Evolutionary conservation across 768 basidiomycete genomes (phyloP).

Genomic region (Lactifluus rugatus): DNA sequence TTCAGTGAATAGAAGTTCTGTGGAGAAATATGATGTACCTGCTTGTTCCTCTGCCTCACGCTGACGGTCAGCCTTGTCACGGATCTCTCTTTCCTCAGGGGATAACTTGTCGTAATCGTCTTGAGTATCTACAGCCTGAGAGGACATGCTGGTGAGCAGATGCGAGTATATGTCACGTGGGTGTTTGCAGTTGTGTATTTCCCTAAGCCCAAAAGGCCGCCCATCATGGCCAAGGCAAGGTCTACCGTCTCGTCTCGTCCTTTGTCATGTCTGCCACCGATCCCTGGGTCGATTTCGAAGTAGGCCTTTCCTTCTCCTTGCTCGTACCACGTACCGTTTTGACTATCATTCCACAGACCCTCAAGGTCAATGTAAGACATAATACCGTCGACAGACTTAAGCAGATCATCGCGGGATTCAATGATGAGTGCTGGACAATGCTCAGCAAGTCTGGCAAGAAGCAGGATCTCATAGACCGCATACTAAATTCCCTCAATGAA

Average conservation of each 20-base stretch:
- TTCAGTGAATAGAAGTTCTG: slow-evolving; percentile 16
- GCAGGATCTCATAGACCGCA: slow-evolving; percentile 76
- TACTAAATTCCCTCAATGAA: slow-evolving; percentile 45
- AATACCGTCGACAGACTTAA: slow-evolving; percentile 85
- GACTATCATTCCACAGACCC: slow-evolving; percentile 34
- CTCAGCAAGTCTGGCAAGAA: slow-evolving; percentile 76
- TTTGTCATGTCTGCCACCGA: slow-evolving; percentile 49
- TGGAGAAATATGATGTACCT: slow-evolving; percentile 40
- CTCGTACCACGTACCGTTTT: not conserved
- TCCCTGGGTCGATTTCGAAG: slow-evolving; percentile 69
- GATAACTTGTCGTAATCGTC: slow-evolving; percentile 69
- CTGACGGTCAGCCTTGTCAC: slow-evolving; percentile 58
- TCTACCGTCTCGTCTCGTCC: not conserved
- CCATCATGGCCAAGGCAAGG: not conserved
- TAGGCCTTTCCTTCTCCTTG: slow-evolving; percentile 26
- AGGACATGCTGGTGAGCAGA: slow-evolving; percentile 5
- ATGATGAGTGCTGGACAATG: slow-evolving; percentile 63
- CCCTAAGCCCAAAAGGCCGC: not conserved
- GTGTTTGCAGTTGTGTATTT: slow-evolving; percentile 30
- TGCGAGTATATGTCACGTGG: slow-evolving; percentile 4
- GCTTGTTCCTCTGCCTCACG: slow-evolving; percentile 77
- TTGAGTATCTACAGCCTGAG: slow-evolving; percentile 1
- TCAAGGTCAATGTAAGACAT: slow-evolving; percentile 59
- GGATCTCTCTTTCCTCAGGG: slow-evolving; percentile 61
- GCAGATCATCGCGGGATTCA: slow-evolving; percentile 66